Evolutionary conservation across 331 rosid species (phyloP).

Genomic region (Malus hybrid): DNA sequence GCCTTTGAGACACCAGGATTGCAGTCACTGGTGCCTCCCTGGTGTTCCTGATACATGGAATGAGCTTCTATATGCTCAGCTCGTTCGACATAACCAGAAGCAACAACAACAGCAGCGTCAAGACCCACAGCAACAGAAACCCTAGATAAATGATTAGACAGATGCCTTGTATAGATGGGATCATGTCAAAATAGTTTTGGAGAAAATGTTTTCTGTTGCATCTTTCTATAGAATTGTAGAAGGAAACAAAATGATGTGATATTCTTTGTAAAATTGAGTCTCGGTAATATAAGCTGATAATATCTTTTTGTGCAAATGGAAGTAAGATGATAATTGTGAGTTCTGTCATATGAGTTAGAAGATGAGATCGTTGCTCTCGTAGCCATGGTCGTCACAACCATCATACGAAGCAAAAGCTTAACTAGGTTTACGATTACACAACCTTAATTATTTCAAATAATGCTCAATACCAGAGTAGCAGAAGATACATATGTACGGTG

Average conservation of each 20-base stretch:
- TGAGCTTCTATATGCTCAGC: conserved; percentile 63
- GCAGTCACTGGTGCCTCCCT: conserved; percentile 97
- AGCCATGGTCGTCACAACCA: no score
- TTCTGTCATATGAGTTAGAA: no score
- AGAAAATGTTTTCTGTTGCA: background rate
- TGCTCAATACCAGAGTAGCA: no score
- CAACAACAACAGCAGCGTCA: conserved; percentile 30
- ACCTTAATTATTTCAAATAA: no score
- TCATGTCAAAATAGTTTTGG: background rate
- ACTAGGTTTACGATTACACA: no score
- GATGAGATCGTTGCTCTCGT: no score
- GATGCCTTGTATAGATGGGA: background rate
- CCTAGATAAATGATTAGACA: conserved; percentile 27
- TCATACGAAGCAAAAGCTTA: no score
- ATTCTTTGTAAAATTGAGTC: background rate
- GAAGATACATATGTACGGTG: no score
- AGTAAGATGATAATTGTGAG: no score
- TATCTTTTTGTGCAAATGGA: no score
- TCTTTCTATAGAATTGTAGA: background rate
- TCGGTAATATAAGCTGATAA: background rate
- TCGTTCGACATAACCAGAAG: conserved; percentile 20
- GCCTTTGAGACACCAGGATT: conserved; percentile 56
- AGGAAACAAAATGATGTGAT: background rate
- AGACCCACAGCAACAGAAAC: conserved; percentile 29
- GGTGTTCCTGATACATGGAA: conserved; percentile 94